These are phyloP conservation scores for Talaromyces pinophilus DNA, from an alignment of 2,329 filamentous ascomycete genomes.

Conservation along the genomic window DNA sequence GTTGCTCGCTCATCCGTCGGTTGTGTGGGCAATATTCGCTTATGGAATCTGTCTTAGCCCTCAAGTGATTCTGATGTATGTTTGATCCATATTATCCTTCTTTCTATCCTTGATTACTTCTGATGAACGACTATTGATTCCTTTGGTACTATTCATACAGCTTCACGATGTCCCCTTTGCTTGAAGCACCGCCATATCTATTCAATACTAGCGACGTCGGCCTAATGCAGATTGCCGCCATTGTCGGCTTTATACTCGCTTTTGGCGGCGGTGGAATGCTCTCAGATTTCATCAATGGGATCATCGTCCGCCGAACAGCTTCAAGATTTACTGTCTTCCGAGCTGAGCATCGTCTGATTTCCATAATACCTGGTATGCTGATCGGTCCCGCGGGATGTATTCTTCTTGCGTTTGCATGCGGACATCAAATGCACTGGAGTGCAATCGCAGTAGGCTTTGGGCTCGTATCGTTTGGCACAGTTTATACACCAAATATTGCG, in stretches of 20 bases:
- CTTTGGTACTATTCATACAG: not conserved
- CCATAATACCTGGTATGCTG: slow-evolving; percentile 12
- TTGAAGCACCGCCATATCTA: slow-evolving; percentile 7
- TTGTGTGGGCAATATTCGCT: slow-evolving; percentile 6
- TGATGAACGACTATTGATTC: not conserved
- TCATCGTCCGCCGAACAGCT: not conserved
- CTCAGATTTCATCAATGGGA: slow-evolving; percentile 6
- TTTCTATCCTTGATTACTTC: not conserved
- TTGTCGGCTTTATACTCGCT: slow-evolving; percentile 13
- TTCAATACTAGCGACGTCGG: slow-evolving; percentile 3
- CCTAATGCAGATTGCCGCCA: slow-evolving; percentile 15
- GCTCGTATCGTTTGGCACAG: not conserved
- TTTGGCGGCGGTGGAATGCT: slow-evolving; percentile 9
- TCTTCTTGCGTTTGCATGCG: slow-evolving; percentile 11
- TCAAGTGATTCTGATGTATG: slow-evolving; percentile 13
- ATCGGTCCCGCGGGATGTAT: slow-evolving; percentile 12
- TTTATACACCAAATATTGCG: not conserved
- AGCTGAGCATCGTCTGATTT: slow-evolving; percentile 11
- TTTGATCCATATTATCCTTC: not conserved
- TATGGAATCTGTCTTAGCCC: slow-evolving; percentile 2
- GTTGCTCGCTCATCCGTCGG: slow-evolving; percentile 1
- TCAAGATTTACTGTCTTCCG: not conserved
- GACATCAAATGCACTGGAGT: not conserved
- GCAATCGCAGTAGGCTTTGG: not conserved
- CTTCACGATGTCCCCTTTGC: slow-evolving; percentile 1